These are phyloP conservation scores for Mycena crocata DNA, from an alignment of 768 basidiomycete species.

Conservation along the genomic window DNA sequence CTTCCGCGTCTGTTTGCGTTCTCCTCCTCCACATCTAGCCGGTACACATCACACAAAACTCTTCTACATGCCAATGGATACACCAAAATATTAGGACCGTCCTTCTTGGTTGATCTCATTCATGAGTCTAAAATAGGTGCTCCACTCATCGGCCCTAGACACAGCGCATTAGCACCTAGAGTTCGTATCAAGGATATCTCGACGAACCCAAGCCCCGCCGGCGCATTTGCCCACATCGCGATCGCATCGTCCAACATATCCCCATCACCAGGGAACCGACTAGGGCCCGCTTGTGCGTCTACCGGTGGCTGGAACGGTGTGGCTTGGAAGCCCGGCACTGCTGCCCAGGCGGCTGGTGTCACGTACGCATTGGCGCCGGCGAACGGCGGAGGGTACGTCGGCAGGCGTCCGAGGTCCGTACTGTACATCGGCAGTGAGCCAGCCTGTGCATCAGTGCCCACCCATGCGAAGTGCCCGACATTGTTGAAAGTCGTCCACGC, in stretches of 20 bases:
- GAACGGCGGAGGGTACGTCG: slow-evolving; percentile 36
- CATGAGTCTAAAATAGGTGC: neutral
- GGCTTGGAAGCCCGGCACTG: neutral
- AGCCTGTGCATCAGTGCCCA: neutral
- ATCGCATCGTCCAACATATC: slow-evolving; percentile 47
- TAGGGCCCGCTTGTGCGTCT: no score
- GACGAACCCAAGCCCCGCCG: slow-evolving; percentile 58
- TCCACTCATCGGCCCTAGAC: slow-evolving; percentile 10
- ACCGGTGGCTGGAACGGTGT: neutral
- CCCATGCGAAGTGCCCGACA: slow-evolving; percentile 2
- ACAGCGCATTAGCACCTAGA: neutral
- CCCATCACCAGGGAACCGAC: neutral
- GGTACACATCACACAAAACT: no score
- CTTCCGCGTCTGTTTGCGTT: no score
- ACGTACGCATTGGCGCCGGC: neutral
- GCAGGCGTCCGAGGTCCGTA: slow-evolving; percentile 56
- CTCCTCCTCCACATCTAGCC: no score
- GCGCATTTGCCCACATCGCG: slow-evolving; percentile 62
- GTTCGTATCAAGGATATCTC: neutral
- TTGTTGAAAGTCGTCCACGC: neutral
- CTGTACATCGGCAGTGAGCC: slow-evolving; percentile 56
- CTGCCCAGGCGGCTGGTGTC: neutral
- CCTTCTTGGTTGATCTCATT: neutral
- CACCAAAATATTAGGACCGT: no score
- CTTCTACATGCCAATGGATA: no score